These are phyloP conservation scores for Yarrowia divulgata DNA, from an alignment of 805 yeast species.

Conservation along the genomic window DNA sequence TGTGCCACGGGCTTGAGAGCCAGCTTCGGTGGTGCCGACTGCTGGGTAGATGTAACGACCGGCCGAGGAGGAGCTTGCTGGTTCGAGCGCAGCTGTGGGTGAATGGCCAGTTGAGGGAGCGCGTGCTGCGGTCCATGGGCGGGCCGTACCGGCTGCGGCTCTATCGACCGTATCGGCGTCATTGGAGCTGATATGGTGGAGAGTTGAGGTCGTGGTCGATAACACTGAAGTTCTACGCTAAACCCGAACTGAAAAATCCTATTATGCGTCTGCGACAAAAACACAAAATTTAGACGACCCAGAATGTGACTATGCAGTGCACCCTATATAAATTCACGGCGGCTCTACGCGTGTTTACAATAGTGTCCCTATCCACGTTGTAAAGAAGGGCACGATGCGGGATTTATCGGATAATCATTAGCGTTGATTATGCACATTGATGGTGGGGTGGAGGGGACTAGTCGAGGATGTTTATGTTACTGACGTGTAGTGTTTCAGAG, in stretches of 20 bases:
- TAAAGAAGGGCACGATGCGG: neutral
- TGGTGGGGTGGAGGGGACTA: conserved; percentile 1
- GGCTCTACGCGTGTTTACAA: no score
- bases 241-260: conserved; percentile 14
- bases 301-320: conserved; percentile 12
- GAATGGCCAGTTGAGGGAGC: conserved; percentile 31
- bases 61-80: neutral
- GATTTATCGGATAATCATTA: neutral
- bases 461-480: no score
- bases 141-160: conserved; percentile 37
- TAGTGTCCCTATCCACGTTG: no score
- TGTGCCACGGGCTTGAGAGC: conserved; percentile 31
- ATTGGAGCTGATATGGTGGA: neutral
- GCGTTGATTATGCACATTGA: conserved; percentile 6
- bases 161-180: conserved; percentile 39
- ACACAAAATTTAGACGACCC: conserved; percentile 5
- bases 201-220: conserved; percentile 5
- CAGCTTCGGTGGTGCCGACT: conserved; percentile 12
- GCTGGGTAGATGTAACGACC: neutral
- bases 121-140: conserved; percentile 5
- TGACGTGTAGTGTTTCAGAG: neutral
- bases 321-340: neutral
- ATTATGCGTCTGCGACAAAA: neutral
- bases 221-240: neutral
- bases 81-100: conserved; percentile 30